Base-by-base conservation (phyloP, 495 filamentous ascomycete genomes). In the Astrothelium macrocarpum region DNA sequence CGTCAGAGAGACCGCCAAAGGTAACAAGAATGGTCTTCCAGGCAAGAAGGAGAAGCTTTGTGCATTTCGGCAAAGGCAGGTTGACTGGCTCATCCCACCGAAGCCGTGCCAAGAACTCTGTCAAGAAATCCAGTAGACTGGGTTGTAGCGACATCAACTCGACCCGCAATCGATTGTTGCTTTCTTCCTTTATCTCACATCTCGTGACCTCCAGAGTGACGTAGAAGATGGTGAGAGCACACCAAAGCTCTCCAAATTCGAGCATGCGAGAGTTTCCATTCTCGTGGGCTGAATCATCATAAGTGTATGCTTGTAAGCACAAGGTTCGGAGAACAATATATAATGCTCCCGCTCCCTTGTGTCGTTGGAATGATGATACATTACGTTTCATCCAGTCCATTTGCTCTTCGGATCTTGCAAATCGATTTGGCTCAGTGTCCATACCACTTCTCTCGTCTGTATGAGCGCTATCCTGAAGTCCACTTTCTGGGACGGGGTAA, bases 1-100 rank as follows among this genome's bases (percentile, higher is more conserved):
- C 79, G 42, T 89, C 84, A 29, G 80, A 68, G 56, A 78, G 85
- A 43, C 88, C 89, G 34, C 94, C 94, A 68, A 98, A 91, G 0
- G 89, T 78, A 10, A 97, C 81, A 23, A 98, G 79, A 11, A 95
- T 80, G 0, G 87, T 85, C 73, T 98, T 98, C 95, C 95, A 97
- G 28, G 91, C 84, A 20, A 96, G 75, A 3, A 95, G 78, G 46
- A 96, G 82, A 26, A 93, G 79, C 75, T 84, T 86, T 11, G 82
- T 79, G 10, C 12, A 12, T 49, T 20, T 49, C n/a, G 45, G 45
- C 16, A 88, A 77, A 0, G 87, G 85, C 20, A 90, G 72, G 63
- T 80, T 79, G 56, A 82, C 76, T 26, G 81, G 78, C 49, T 98
- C 94, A 68, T 96, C 90, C 91, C 95, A 98, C 49, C 94, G 82